Base-by-base conservation (phyloP, 2,329 filamentous ascomycete genomes). In the Aspergillus texensis region DNA sequence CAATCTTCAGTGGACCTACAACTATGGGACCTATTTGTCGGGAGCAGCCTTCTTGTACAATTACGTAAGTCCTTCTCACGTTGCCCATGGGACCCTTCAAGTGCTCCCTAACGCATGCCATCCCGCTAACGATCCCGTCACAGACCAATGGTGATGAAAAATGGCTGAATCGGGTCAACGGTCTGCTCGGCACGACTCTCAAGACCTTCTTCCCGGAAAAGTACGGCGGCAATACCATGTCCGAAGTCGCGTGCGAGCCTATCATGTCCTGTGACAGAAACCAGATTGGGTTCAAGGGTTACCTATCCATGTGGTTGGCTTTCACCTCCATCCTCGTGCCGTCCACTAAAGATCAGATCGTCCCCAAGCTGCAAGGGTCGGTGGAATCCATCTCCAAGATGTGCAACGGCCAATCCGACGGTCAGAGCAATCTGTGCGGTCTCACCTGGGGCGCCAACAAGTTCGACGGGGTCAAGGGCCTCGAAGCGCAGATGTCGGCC, bases 271-370 rank as follows among this genome's bases (percentile, higher is more conserved):
- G 91, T 80, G 88, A 88, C 55, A 81, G 84, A 57, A 91, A 93
- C 69, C 90, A 92, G 83, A 76, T 86, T 60, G 86, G 85, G 1
- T 92, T 89, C 83, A 91, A 91, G 77, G 88, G 88, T 46, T 89
- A 88, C 66, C 79, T 90, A 19, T 83, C 87, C 70, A 84, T 88
- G 43, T 90, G 88, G 86, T 78, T 91, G 69, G 81, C 86, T 2
- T 80, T 83, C 24, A 82, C 85, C 1, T 83, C 85, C 3, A 82
- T 88, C 70, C 63, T 91, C 16, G 88, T 85, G 0, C 89, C 89
- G 0, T 82, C 82, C 59, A 86, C 84, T 1, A 74, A 74, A 24
- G 75, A 81, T 0, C 78, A 72, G 26, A 86, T 92, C 67, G 77
- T 85, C 64, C 83, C 85, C 1, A 81, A 85, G 32, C 80, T 92